phyloP scores from a whole-genome alignment of 768 basidiomycete species.

The Jaapia argillacea region DNA sequence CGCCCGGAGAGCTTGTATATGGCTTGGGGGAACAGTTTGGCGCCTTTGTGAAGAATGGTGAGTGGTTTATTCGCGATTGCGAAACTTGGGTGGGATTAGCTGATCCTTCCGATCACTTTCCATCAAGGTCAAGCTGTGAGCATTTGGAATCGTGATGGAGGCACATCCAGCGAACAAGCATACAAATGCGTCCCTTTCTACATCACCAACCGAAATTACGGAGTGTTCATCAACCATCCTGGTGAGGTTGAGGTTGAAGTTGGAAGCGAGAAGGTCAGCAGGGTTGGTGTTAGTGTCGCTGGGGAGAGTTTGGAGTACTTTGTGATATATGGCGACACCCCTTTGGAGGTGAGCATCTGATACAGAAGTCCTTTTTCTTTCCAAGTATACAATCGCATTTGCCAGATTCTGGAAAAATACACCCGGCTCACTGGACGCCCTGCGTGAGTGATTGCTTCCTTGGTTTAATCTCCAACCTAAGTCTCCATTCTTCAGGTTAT shows the following conservation, averaged over 20 bases:
- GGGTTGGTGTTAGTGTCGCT: conserved; percentile 55
- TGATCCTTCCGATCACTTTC: background rate
- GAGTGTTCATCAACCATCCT: conserved; percentile 67
- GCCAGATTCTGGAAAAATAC: conserved; percentile 48
- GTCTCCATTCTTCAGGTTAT: conserved; percentile 30
- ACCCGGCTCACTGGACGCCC: conserved; percentile 57
- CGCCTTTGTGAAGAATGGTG: conserved; percentile 68
- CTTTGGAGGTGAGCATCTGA: conserved; percentile 38
- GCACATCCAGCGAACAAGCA: conserved; percentile 59
- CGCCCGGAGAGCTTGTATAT: conserved; percentile 64
- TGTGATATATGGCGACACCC: conserved; percentile 59
- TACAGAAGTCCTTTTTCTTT: background rate
- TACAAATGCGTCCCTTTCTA: conserved; percentile 65
- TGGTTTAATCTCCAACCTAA: conserved; percentile 13
- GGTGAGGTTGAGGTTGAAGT: conserved; percentile 73
- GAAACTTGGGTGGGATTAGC: too few relatives aligned
- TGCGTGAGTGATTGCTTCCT: conserved; percentile 24
- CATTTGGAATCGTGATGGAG: conserved; percentile 71
- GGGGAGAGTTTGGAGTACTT: conserved; percentile 61
- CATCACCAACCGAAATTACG: conserved; percentile 61
- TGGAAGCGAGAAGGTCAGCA: conserved; percentile 52
- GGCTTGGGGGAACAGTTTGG: conserved; percentile 72
- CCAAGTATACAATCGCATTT: background rate
- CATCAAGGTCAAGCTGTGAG: conserved; percentile 41
- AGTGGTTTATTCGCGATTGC: too few relatives aligned